Evolutionary conservation across 2,329 filamentous ascomycete species (phyloP).

Genomic region (Fusarium subglutinans): DNA sequence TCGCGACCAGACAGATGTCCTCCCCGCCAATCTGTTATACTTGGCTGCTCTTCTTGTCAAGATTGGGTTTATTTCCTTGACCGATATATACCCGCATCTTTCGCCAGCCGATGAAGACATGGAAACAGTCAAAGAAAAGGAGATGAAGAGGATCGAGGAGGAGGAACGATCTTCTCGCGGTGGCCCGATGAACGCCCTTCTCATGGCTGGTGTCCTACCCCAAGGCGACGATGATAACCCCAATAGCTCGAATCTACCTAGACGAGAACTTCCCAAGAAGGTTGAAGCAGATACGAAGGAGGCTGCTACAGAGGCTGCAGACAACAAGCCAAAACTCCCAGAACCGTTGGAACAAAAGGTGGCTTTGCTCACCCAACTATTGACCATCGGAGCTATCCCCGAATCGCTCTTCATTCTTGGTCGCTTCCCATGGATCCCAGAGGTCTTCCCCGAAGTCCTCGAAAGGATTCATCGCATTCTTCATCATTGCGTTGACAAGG

Average conservation of each 20-base stretch:
- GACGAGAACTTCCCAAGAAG: slow-evolving; percentile 63
- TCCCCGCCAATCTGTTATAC: slow-evolving; percentile 93
- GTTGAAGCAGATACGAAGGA: slow-evolving; percentile 63
- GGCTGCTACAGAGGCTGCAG: slow-evolving; percentile 51
- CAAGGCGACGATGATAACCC: slow-evolving; percentile 75
- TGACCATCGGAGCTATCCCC: slow-evolving; percentile 91
- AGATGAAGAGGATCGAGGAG: slow-evolving; percentile 79
- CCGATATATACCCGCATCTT: slow-evolving; percentile 90
- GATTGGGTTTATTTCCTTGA: slow-evolving; percentile 92
- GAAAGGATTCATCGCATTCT: slow-evolving; percentile 86
- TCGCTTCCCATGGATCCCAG: slow-evolving; percentile 90
- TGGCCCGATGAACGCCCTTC: slow-evolving; percentile 81
- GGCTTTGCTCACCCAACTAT: slow-evolving; percentile 80
- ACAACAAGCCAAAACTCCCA: slow-evolving; percentile 64
- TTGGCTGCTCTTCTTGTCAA: slow-evolving; percentile 93
- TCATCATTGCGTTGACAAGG: slow-evolving; percentile 80
- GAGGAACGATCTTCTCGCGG: slow-evolving; percentile 78
- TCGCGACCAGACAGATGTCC: slow-evolving; percentile 76
- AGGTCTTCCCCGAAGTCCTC: slow-evolving; percentile 83
- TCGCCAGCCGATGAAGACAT: slow-evolving; percentile 87
- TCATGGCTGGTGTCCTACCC: slow-evolving; percentile 84
- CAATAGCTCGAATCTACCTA: slow-evolving; percentile 49
- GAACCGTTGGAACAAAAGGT: slow-evolving; percentile 91
- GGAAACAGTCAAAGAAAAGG: slow-evolving; percentile 74
- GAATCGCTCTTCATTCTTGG: slow-evolving; percentile 93